These are phyloP conservation scores for Erodium moschatum DNA, from an alignment of 441 rosid species.

Conservation along the genomic window DNA sequence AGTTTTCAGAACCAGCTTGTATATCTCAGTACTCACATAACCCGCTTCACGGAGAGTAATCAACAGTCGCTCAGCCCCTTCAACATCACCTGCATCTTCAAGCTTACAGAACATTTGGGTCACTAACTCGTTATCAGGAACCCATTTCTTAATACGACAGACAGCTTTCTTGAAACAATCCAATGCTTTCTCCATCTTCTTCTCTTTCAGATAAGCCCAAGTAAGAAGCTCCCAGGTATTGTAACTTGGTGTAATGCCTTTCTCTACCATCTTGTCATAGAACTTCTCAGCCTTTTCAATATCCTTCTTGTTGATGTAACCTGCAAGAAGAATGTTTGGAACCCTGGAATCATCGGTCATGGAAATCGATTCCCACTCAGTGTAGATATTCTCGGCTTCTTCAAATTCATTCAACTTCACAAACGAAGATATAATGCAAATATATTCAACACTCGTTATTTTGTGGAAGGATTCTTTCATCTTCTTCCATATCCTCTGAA, in stretches of 20 bases:
- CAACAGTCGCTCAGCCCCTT: constrained; percentile 57
- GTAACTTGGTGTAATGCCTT: constrained; percentile 52
- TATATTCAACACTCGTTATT: constrained; percentile 65
- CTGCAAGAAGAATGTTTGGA: constrained; percentile 59
- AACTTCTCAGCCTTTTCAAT: constrained; percentile 47
- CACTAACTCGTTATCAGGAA: constrained; percentile 42
- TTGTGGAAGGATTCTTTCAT: constrained; percentile 47
- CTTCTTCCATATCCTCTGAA: constrained; percentile 57
- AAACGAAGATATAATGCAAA: constrained; percentile 62
- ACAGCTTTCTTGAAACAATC: constrained; percentile 58
- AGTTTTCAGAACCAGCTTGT: constrained; percentile 61
- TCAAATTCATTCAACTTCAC: constrained; percentile 55
- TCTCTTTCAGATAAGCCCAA: constrained; percentile 49
- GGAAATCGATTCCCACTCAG: constrained; percentile 71
- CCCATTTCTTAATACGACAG: constrained; percentile 57
- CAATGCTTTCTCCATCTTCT: constrained; percentile 42
- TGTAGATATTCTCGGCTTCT: constrained; percentile 56
- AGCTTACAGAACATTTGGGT: constrained; percentile 37
- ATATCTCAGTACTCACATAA: constrained; percentile 49
- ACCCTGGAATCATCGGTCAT: constrained; percentile 48
- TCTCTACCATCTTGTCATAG: constrained; percentile 36
- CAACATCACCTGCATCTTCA: constrained; percentile 48
- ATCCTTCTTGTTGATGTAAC: constrained; percentile 45
- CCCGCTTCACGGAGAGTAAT: constrained; percentile 49
- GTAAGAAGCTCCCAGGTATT: constrained; percentile 79